These are phyloP conservation scores for Neobulgaria alba DNA, from an alignment of 2,329 filamentous ascomycete genomes.

Conservation along the genomic window DNA sequence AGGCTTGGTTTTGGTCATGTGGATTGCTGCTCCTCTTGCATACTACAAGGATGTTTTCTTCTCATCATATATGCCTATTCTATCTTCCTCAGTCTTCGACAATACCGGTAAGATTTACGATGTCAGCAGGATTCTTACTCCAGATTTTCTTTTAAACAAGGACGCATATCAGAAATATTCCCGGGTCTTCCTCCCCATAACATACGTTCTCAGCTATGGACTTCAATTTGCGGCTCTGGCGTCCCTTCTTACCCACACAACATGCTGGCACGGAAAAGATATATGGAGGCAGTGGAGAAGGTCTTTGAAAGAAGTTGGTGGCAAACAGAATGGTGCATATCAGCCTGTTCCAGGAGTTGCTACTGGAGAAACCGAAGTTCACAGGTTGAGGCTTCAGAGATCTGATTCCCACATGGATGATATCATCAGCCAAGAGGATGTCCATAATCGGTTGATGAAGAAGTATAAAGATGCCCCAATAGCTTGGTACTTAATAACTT, in stretches of 20 bases:
- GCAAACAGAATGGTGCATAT: conserved; percentile 42
- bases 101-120: conserved; percentile 75
- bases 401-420: conserved; percentile 38
- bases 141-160: conserved; percentile 69
- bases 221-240: conserved; percentile 79
- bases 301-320: conserved; percentile 55
- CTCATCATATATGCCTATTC: conserved; percentile 77
- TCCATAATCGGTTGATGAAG: conserved; percentile 77
- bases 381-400: background rate
- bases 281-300: conserved; percentile 70
- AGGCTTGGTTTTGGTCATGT: conserved; percentile 75
- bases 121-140: conserved; percentile 69
- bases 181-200: conserved; percentile 76
- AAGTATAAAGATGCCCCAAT: conserved; percentile 75
- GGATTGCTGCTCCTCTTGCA: conserved; percentile 69
- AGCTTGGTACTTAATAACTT: conserved; percentile 71
- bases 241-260: conserved; percentile 70
- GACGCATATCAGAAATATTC: conserved; percentile 74
- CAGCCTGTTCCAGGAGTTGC: conserved; percentile 34
- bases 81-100: conserved; percentile 79
- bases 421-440: conserved; percentile 64
- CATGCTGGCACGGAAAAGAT: conserved; percentile 77
- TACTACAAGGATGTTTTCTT: conserved; percentile 76
- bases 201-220: conserved; percentile 79
- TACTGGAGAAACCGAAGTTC: background rate